Base-by-base conservation (phyloP, 495 filamentous ascomycete species). In the Talaromyces stipitatus region DNA sequence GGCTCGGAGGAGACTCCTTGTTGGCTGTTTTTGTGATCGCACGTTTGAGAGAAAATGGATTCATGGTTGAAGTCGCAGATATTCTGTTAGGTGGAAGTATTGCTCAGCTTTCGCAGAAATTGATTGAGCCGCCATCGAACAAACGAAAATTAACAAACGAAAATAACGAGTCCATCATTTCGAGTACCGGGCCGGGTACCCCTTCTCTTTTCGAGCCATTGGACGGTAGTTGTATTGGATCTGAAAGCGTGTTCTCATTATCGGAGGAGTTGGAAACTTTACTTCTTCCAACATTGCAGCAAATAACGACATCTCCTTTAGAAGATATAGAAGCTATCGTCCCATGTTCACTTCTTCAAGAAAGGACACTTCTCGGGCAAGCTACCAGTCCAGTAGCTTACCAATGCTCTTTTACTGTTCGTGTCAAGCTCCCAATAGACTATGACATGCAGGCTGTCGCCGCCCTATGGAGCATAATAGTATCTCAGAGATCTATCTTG, bases 401-500 rank as follows among this genome's bases (percentile, higher is more conserved):
- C n/a, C 24, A 48, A 27, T 23, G 45, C 20, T 23, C 45, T 48
- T 48, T 33, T 14, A 33, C 30, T 12, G 30, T 33, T 14, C 30
- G 30, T 33, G 30, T 33, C 30, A 33, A 33, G 11, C 30, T 33
- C 30, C 30, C 30, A 33, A 33, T 33, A 14, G 30, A 33, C 11
- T 33, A 33, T 14, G 30, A 33, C 30, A 33, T 65, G 9, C 30
- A 45, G 0, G 38, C 56, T 18, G 58, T 73, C 11, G 63, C 77
- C 54, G 50, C 68, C 2, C 73, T 78, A 0, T 83, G 80, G 80
- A 62, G 71, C 43, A 62, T 65, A 46, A 72, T 83, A 1, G 68
- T 78, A 16, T 63, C 69, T 26, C 72, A 74, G 22, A 79, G 81
- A 60, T 61, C 73, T 0, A 75, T 77, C 60, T 62, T 83, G 33